Percentiles rank a stretch among this genome's conserved stretches.
phyloP scores from a whole-genome alignment of 805 yeast species.

The Zygosaccharomyces rouxii region DNA sequence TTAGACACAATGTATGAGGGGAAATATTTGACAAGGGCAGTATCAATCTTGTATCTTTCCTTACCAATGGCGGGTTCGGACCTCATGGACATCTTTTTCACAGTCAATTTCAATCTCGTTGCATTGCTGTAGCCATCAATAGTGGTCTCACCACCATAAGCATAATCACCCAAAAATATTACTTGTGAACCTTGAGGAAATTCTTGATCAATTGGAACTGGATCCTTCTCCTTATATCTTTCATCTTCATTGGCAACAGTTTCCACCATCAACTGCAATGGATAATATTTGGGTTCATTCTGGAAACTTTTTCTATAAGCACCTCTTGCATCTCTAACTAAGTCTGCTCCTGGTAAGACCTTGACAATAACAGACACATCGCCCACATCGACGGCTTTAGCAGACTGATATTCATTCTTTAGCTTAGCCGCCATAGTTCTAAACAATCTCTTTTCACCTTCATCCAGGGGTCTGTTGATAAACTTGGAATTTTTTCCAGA shows the following conservation, averaged over 20 bases:
- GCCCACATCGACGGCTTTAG: slow-evolving; percentile 60
- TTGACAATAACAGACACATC: slow-evolving; percentile 54
- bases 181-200: slow-evolving; percentile 70
- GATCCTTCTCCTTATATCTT: slow-evolving; percentile 66
- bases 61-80: slow-evolving; percentile 65
- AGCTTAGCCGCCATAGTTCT: slow-evolving; percentile 40
- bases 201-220: slow-evolving; percentile 75
- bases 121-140: slow-evolving; percentile 55
- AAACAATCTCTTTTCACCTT: slow-evolving; percentile 47
- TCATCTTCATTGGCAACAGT: slow-evolving; percentile 67
- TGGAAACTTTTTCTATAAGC: slow-evolving; percentile 72
- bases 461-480: slow-evolving; percentile 40
- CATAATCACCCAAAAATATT: slow-evolving; percentile 78
- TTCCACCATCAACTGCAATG: slow-evolving; percentile 79
- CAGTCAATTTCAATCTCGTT: slow-evolving; percentile 46
- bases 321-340: slow-evolving; percentile 64
- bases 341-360: slow-evolving; percentile 74
- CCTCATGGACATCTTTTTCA: slow-evolving; percentile 45
- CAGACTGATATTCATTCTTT: slow-evolving; percentile 41
- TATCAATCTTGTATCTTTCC: slow-evolving; percentile 55
- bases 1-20: slow-evolving; percentile 64
- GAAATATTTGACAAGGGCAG: slow-evolving; percentile 50
- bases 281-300: slow-evolving; percentile 50
- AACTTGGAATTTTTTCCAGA: slow-evolving; percentile 33
- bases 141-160: slow-evolving; percentile 76